Conservation (phyloP, 2,329 filamentous ascomycete species). For the Exophiala sp. region DNA sequence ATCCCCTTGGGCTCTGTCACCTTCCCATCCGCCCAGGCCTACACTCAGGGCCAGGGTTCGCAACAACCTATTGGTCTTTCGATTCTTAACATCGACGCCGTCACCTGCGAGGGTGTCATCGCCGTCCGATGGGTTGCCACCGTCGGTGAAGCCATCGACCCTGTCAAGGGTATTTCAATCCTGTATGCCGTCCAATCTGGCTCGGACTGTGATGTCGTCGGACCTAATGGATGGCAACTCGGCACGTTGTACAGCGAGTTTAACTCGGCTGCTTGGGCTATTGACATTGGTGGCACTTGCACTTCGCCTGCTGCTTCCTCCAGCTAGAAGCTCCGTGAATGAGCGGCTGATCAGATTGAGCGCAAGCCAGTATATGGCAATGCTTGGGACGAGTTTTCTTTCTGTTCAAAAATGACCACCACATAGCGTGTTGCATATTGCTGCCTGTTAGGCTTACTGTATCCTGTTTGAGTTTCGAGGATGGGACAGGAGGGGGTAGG, state of each 20-base stretch:
- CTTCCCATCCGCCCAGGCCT: constrained; percentile 34
- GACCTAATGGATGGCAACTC: constrained; percentile 32
- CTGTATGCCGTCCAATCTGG: constrained; percentile 25
- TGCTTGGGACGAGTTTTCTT: too few relatives aligned
- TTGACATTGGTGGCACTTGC: constrained; percentile 22
- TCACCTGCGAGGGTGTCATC: constrained; percentile 32
- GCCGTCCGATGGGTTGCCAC: constrained; percentile 34
- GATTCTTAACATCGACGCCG: constrained; percentile 29
- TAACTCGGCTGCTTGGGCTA: constrained; percentile 30
- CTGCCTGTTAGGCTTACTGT: too few relatives aligned
- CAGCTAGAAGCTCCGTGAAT: constrained; percentile 2
- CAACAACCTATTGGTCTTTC: constrained; percentile 33
- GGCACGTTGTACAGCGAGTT: constrained; percentile 35
- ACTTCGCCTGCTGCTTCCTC: constrained; percentile 11
- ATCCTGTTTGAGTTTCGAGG: too few relatives aligned
- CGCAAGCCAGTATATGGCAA: background rate
- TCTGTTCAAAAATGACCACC: too few relatives aligned
- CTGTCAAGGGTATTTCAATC: constrained; percentile 34
- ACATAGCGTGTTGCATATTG: too few relatives aligned
- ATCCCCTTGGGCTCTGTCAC: constrained; percentile 32
- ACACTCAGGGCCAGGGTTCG: constrained; percentile 30
- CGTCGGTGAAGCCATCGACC: constrained; percentile 14
- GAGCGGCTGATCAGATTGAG: background rate
- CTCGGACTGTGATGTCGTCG: constrained; percentile 7
- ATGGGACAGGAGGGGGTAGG: too few relatives aligned